Conservation (phyloP, 2,329 filamentous ascomycete genomes). For the Penicillium sumatraense region DNA sequence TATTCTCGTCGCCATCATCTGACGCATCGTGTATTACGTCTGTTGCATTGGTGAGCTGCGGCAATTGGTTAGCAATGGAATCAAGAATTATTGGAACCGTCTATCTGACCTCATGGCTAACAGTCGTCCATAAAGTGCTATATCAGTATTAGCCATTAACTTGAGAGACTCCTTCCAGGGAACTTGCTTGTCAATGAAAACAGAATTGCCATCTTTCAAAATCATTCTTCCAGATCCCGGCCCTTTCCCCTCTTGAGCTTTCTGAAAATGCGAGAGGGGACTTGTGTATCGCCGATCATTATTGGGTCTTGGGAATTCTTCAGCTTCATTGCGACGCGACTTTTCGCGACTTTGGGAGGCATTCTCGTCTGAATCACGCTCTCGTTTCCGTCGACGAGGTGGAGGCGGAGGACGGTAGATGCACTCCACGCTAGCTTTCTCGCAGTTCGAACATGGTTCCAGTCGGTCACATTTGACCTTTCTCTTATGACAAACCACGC, state of each 20-base stretch:
- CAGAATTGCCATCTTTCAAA: constrained; percentile 27
- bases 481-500: constrained; percentile 43
- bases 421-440: constrained; percentile 44
- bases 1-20: constrained; percentile 11
- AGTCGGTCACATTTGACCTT: constrained; percentile 51
- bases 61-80: not conserved
- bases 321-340: constrained; percentile 3
- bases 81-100: not conserved
- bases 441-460: constrained; percentile 52
- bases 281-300: not conserved
- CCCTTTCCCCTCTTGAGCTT: not conserved
- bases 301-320: not conserved
- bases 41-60: constrained; percentile 25
- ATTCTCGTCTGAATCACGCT: constrained; percentile 7
- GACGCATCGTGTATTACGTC: constrained; percentile 20
- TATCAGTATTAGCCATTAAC: not conserved
- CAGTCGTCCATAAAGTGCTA: constrained; percentile 27
- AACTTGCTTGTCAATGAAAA: constrained; percentile 30
- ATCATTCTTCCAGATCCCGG: constrained; percentile 26
- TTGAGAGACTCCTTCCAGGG: not conserved
- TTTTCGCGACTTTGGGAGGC: constrained; percentile 16
- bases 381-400: constrained; percentile 32
- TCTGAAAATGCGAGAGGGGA: not conserved
- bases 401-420: constrained; percentile 35
- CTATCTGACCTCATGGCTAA: constrained; percentile 24